phyloP scores from a whole-genome alignment of 2,329 filamentous ascomycete genomes.

The Fusarium duplospermum region DNA sequence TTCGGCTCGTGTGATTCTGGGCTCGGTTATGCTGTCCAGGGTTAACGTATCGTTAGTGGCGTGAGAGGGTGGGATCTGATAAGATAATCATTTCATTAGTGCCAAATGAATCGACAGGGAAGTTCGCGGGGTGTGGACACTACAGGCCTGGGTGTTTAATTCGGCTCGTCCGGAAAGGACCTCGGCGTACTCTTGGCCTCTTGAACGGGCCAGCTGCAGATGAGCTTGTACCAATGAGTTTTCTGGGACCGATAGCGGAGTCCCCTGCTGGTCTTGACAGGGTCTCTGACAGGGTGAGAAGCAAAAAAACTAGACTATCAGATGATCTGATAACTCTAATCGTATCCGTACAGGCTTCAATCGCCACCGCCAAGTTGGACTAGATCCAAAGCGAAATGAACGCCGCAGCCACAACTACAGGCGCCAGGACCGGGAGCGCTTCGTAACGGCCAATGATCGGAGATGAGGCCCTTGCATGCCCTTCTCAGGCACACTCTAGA shows the following conservation, averaged over 20 bases:
- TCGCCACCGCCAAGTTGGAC: constrained; percentile 1
- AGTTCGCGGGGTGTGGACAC: not conserved
- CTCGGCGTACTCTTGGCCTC: not conserved
- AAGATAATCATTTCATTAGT: not conserved
- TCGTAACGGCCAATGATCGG: not conserved
- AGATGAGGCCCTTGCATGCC: not conserved
- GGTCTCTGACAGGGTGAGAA: not conserved
- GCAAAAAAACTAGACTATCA: constrained; percentile 11
- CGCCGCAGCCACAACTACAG: not conserved
- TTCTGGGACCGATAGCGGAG: not conserved
- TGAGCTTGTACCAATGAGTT: not conserved
- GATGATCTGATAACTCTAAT: constrained; percentile 30
- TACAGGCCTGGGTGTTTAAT: not conserved
- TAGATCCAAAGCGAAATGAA: constrained; percentile 1
- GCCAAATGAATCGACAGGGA: not conserved
- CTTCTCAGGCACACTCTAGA: not conserved
- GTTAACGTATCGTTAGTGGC: not conserved
- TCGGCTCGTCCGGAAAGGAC: not conserved
- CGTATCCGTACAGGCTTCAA: not conserved
- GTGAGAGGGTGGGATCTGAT: constrained; percentile 12
- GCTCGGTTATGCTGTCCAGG: not conserved
- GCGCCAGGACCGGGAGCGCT: not conserved
- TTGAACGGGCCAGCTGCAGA: not conserved
- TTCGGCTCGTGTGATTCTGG: constrained; percentile 7
- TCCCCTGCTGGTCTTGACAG: not conserved